Evolutionary conservation across 176 grass and related monocot genomes (phyloP).

Genomic region (Carex pumila): DNA sequence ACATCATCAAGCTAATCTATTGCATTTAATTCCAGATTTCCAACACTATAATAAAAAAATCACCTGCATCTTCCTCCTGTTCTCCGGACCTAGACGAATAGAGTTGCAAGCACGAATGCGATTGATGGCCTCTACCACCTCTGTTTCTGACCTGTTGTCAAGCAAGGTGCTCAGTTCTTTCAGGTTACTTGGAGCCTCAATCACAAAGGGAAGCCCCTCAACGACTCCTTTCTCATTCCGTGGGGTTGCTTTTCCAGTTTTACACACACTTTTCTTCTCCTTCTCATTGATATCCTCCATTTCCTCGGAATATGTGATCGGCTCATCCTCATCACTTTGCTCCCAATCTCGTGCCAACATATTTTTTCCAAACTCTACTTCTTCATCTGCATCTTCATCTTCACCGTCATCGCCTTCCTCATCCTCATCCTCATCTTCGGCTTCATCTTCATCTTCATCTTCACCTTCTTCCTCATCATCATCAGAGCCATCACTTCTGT

Average conservation of each 20-base stretch:
- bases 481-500: constrained; percentile 39
- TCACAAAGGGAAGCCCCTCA: constrained; percentile 70
- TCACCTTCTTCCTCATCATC: constrained; percentile 36
- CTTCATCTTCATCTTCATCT: constrained; percentile 26
- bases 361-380: constrained; percentile 40
- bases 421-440: constrained; percentile 24
- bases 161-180: constrained; percentile 60
- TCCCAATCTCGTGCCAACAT: constrained; percentile 66
- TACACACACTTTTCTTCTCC: constrained; percentile 25
- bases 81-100: constrained; percentile 73
- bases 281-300: constrained; percentile 37
- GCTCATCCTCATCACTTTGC: constrained; percentile 61
- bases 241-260: constrained; percentile 20
- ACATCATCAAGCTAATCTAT: background rate
- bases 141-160: constrained; percentile 65
- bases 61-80: constrained; percentile 96
- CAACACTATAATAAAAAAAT: background rate
- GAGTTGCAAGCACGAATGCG: constrained; percentile 89
- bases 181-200: constrained; percentile 71
- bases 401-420: background rate
- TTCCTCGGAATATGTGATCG: constrained; percentile 50
- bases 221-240: constrained; percentile 33
- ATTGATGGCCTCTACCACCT: constrained; percentile 76
- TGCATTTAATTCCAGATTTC: background rate
- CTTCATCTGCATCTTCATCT: constrained; percentile 13